These are phyloP conservation scores for Plasmodium vivax DNA, from an alignment of 169 alveolate genomes.

Conservation along the genomic window DNA sequence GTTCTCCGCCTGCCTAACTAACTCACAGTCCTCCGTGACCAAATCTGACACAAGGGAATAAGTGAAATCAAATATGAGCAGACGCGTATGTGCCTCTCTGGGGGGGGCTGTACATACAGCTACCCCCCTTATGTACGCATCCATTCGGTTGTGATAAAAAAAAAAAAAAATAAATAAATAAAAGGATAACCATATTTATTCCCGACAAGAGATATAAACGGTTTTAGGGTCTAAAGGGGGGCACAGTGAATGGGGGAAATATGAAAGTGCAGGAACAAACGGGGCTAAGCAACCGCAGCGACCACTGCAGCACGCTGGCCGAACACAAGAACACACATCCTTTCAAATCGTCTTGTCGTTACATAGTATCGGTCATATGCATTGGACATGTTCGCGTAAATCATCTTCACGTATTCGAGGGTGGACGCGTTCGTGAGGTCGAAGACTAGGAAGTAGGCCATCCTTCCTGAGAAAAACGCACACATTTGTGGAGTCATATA, in stretches of 20 bases:
- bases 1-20: neutral
- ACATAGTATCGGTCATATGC: conserved; percentile 36
- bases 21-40: neutral
- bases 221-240: conserved; percentile 48
- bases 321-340: neutral
- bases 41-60: neutral
- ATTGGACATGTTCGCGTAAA: conserved; percentile 57
- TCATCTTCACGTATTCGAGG: conserved; percentile 55
- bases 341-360: neutral
- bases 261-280: neutral
- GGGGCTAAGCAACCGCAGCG: neutral
- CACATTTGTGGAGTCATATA: neutral
- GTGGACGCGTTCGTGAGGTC: conserved; percentile 64
- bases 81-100: neutral
- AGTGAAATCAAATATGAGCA: neutral
- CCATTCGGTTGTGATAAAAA: neutral
- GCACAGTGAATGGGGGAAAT: neutral
- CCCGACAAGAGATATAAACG: conserved; percentile 75
- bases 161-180: conserved; percentile 12
- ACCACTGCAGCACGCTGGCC: neutral
- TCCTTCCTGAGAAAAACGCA: conserved; percentile 45
- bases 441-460: conserved; percentile 72
- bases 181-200: conserved; percentile 41
- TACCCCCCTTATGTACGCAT: neutral
- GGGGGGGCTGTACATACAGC: neutral